phyloP scores from a whole-genome alignment of 2,329 filamentous ascomycete genomes.

The Fusarium mangiferae region DNA sequence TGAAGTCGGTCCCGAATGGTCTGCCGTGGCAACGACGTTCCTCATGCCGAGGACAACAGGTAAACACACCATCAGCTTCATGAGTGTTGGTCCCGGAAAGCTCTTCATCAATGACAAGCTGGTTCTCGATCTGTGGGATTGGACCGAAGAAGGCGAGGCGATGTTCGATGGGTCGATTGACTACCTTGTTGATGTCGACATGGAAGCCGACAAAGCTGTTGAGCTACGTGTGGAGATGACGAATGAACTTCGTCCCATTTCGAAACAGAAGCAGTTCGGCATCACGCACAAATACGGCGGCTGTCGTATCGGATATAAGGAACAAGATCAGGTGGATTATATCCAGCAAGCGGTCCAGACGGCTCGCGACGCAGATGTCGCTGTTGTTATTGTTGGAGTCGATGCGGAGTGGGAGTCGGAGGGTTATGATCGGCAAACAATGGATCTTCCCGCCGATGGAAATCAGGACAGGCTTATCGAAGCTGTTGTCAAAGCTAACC shows the following conservation, averaged over 20 bases:
- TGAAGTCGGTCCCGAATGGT: conserved; percentile 71
- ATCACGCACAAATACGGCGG: conserved; percentile 75
- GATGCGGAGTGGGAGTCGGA: conserved; percentile 82
- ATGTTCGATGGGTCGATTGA: conserved; percentile 77
- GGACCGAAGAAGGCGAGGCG: conserved; percentile 74
- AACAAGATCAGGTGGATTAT: conserved; percentile 69
- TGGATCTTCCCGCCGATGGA: conserved; percentile 72
- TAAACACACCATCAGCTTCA: conserved; percentile 73
- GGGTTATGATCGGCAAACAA: conserved; percentile 77
- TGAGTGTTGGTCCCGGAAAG: conserved; percentile 72
- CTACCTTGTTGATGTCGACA: conserved; percentile 68
- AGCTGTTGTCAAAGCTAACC: conserved; percentile 70
- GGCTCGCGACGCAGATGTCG: conserved; percentile 72
- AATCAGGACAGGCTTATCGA: conserved; percentile 68
- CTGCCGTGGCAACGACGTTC: conserved; percentile 69
- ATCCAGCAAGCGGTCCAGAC: conserved; percentile 72
- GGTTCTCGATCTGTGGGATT: conserved; percentile 74
- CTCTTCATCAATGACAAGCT: conserved; percentile 69
- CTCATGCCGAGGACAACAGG: conserved; percentile 69
- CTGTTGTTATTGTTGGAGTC: conserved; percentile 74
- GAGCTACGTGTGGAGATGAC: conserved; percentile 64
- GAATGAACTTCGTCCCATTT: conserved; percentile 70
- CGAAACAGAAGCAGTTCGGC: conserved; percentile 67
- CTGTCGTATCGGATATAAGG: conserved; percentile 76
- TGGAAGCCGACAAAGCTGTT: conserved; percentile 68